Percentiles rank a stretch among this genome's conserved stretches.
Evolutionary conservation across 2,329 filamentous ascomycete species (phyloP).

Genomic region (Parastagonospora avenae): DNA sequence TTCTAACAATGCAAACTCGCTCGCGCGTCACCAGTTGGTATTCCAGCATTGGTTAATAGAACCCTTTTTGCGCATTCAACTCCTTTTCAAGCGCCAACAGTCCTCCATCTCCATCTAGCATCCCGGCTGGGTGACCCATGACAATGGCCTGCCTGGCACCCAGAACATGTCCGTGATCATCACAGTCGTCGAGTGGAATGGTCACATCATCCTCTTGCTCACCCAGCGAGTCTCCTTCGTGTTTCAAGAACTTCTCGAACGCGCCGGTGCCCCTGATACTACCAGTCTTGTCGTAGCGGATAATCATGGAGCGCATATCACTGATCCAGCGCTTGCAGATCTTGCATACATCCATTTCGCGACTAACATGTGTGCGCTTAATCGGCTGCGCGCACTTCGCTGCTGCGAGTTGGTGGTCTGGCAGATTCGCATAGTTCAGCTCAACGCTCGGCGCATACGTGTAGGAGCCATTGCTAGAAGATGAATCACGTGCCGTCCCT

Average conservation of each 20-base stretch:
- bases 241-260: constrained; percentile 37
- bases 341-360: constrained; percentile 36
- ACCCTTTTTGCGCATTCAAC: constrained; percentile 3
- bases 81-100: constrained; percentile 17
- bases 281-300: constrained; percentile 35
- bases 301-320: constrained; percentile 39
- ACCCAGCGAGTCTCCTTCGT: constrained; percentile 23
- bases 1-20: too few relatives aligned
- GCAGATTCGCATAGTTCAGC: constrained; percentile 27
- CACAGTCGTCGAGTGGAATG: constrained; percentile 21
- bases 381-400: constrained; percentile 23
- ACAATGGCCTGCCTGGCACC: constrained; percentile 33
- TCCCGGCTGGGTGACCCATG: constrained; percentile 24
- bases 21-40: too few relatives aligned
- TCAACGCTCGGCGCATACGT: constrained; percentile 2
- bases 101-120: constrained; percentile 16
- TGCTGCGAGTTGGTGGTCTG: constrained; percentile 32
- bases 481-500: constrained; percentile 16
- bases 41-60: background rate
- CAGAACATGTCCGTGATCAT: constrained; percentile 7
- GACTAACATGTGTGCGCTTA: constrained; percentile 28
- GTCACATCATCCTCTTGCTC: constrained; percentile 25
- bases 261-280: constrained; percentile 36
- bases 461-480: constrained; percentile 16
- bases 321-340: constrained; percentile 32